Base-by-base conservation (phyloP, 1,284 basidiomycete genomes). In the Austroboletus sp. region DNA sequence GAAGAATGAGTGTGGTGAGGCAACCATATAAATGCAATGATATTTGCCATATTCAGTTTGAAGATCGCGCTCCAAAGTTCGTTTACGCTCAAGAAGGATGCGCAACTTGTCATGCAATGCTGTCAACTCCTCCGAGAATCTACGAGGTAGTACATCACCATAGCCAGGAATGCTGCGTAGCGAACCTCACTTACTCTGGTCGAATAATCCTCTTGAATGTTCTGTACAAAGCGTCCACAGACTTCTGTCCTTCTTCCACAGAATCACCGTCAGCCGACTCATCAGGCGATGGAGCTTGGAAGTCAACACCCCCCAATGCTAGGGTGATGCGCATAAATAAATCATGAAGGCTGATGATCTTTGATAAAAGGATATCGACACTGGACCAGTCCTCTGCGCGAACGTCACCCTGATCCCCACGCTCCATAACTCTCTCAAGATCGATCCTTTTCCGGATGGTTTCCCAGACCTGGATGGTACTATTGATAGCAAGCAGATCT, bases 401-500 rank as follows among this genome's bases (percentile, higher is more conserved):
- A 40, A 70, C 50, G 38, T 45, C 13, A 25, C 44, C 58, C 32
- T 53, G 57, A 53, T 80, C 76, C 37, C 55, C 55, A 8, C 38
- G 45, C 54, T 84, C 80, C 64, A 79, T 69, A 15, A 59, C 48
- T 47, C 69, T 75, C 66, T 89, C 87, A 36, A 79, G 65, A 38
- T 66, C 58, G 26, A 85, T 66, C 27, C 75, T 70, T 30, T 63
- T 60, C 51, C 66, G 65, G 43, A 89, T 73, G 10, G 60, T 58
- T 12, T 63, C 52, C 85, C 85, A 89, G 13, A 70, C 65, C 8
- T 65, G 67, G 44, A 89, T 78, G 3, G 82, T 80, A 25, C 70
- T 70, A 49, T 75, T 76, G 36, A 92, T 73, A 2, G 79, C 69
- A 12, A 78, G 63, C 13, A 92, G 68, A 58, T 92, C 90, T 44